phyloP scores from a whole-genome alignment of 2,329 filamentous ascomycete genomes.

The Phialocephala subalpina region DNA sequence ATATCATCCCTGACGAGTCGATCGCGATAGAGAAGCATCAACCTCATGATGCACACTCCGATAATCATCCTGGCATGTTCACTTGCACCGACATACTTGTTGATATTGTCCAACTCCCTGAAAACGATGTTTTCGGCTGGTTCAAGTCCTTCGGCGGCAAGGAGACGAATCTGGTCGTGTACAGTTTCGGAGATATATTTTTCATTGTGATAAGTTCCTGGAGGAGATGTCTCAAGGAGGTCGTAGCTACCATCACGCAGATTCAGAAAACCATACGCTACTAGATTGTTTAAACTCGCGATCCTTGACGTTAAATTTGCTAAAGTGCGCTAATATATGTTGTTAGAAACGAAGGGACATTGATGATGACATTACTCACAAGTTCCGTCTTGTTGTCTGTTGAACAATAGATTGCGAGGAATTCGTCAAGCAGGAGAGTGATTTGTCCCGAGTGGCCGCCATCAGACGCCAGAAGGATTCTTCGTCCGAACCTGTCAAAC shows the following conservation, averaged over 20 bases:
- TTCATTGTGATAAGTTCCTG: background rate
- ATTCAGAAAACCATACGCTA: constrained; percentile 31
- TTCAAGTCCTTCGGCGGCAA: constrained; percentile 29
- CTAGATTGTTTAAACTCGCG: constrained; percentile 32
- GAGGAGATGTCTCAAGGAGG: constrained; percentile 16
- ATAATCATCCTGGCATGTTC: constrained; percentile 32
- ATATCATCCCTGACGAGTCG: constrained; percentile 29
- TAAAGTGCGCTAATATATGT: constrained; percentile 19
- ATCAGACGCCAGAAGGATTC: constrained; percentile 25
- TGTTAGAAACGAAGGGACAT: background rate
- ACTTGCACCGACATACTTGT: constrained; percentile 18
- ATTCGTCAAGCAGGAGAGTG: constrained; percentile 27
- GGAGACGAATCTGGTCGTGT: constrained; percentile 33
- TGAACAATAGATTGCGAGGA: constrained; percentile 24
- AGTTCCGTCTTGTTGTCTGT: constrained; percentile 12
- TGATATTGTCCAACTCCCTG: constrained; percentile 28
- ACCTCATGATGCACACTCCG: constrained; percentile 31
- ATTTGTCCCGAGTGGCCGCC: constrained; percentile 28
- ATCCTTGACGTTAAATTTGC: constrained; percentile 24
- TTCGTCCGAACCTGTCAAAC: constrained; percentile 28
- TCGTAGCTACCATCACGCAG: constrained; percentile 29
- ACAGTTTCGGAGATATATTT: constrained; percentile 32
- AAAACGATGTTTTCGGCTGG: constrained; percentile 28
- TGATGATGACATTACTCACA: constrained; percentile 2
- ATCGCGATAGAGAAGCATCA: constrained; percentile 32